These are phyloP conservation scores for Pseudoscleropodium purum DNA, from an alignment of 225 moss, liverwort and hornwort species.

Conservation along the genomic window DNA sequence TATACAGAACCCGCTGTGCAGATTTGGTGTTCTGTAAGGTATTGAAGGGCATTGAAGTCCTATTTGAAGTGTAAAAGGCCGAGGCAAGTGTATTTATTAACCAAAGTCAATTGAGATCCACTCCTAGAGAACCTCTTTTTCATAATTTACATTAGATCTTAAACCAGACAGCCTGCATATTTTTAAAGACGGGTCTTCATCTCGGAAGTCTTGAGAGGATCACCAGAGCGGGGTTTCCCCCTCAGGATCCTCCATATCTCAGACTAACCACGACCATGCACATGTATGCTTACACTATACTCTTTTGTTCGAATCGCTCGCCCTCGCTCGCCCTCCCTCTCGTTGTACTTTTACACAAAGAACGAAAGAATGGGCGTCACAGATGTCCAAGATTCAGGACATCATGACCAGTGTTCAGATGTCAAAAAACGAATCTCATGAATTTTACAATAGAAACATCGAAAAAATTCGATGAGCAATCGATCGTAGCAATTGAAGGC, in stretches of 20 bases:
- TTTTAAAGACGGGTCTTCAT: not conserved
- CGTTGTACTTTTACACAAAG: not conserved
- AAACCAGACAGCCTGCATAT: not conserved
- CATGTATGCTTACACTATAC: not conserved
- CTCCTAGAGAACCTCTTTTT: not conserved
- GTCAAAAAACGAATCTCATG: not conserved
- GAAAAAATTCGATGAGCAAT: not conserved
- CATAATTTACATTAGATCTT: not conserved
- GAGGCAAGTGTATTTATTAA: not conserved
- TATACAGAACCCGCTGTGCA: not conserved
- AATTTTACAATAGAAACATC: not conserved
- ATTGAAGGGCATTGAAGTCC: not conserved
- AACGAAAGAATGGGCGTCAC: not conserved
- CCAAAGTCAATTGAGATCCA: not conserved
- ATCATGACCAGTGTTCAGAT: not conserved
- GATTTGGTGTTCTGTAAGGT: not conserved
- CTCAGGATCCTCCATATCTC: not conserved
- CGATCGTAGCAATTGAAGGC: not conserved
- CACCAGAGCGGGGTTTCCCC: not conserved
- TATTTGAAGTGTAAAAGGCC: not conserved
- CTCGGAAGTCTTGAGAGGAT: not conserved
- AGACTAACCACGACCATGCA: not conserved
- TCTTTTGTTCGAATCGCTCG: not conserved
- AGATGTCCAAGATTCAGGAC: not conserved
- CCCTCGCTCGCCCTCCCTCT: not conserved